A percentile compares a stretch with the other conserved stretches of the same genome.
Evolutionary conservation across 805 yeast species (phyloP).

Genomic region (Hemisphaericaspora nanyangensis): DNA sequence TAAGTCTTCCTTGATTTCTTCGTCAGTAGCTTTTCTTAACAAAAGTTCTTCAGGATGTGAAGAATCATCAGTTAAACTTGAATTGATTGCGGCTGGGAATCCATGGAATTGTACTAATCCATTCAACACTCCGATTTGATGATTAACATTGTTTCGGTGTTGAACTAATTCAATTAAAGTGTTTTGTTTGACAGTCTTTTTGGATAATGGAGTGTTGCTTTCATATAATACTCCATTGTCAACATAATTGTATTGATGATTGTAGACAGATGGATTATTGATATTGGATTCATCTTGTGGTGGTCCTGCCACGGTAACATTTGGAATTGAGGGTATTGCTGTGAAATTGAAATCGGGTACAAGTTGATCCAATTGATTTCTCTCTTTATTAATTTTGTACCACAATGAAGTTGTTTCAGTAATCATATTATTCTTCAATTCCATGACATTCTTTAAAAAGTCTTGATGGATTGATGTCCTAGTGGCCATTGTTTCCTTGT

Average conservation of each 20-base stretch:
- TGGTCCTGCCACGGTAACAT: conserved; percentile 15
- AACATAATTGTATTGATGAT: not conserved
- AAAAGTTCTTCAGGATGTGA: conserved; percentile 27
- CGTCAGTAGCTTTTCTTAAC: conserved; percentile 57
- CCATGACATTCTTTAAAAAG: conserved; percentile 63
- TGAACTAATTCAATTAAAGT: conserved; percentile 46
- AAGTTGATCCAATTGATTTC: conserved; percentile 72
- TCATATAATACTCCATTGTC: conserved; percentile 1
- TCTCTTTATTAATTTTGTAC: conserved; percentile 88
- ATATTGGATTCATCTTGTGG: not conserved
- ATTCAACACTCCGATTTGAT: conserved; percentile 65
- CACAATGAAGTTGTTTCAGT: conserved; percentile 76
- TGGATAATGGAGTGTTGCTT: conserved; percentile 18
- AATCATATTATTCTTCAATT: conserved; percentile 61
- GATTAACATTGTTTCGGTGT: conserved; percentile 61
- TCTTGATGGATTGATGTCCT: conserved; percentile 83
- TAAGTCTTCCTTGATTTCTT: conserved; percentile 75
- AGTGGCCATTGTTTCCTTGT: conserved; percentile 74
- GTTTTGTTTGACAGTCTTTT: conserved; percentile 34
- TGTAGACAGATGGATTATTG: not conserved
- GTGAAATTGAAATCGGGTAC: conserved; percentile 50
- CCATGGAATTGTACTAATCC: conserved; percentile 68
- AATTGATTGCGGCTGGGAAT: conserved; percentile 72
- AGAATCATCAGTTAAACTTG: conserved; percentile 25
- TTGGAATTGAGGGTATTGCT: conserved; percentile 34